These are phyloP conservation scores for Raphanus raphanistrum DNA, from an alignment of 345 rosid species.

Conservation along the genomic window DNA sequence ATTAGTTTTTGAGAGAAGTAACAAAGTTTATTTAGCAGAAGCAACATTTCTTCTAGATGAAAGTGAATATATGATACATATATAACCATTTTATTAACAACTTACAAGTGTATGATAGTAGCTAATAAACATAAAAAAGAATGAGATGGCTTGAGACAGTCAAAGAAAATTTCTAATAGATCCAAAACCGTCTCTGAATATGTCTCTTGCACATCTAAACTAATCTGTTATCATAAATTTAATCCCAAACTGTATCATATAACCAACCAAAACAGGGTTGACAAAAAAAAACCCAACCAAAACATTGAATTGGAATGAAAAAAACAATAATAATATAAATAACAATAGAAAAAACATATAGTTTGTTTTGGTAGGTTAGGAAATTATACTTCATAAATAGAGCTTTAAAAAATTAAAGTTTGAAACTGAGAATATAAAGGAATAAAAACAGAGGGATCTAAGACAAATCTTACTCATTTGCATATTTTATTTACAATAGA, in stretches of 20 bases:
- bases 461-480: conserved; percentile 18
- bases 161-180: conserved; percentile 20
- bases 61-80: conserved; percentile 35
- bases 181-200: conserved; percentile 26
- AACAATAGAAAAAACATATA: background rate
- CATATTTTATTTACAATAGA: conserved; percentile 14
- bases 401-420: background rate
- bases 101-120: conserved; percentile 31
- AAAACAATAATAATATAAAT: background rate
- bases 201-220: background rate
- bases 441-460: background rate
- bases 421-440: background rate
- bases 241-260: background rate
- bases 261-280: background rate
- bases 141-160: conserved; percentile 38
- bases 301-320: background rate
- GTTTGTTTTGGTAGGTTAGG: background rate
- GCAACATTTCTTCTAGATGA: conserved; percentile 42
- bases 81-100: conserved; percentile 27
- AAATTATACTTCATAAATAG: background rate
- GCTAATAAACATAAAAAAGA: background rate
- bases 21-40: conserved; percentile 26
- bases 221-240: background rate
- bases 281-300: background rate
- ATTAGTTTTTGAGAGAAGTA: background rate